Conservation (phyloP, 2,329 filamentous ascomycete genomes). For the Botrytis squamosa region DNA sequence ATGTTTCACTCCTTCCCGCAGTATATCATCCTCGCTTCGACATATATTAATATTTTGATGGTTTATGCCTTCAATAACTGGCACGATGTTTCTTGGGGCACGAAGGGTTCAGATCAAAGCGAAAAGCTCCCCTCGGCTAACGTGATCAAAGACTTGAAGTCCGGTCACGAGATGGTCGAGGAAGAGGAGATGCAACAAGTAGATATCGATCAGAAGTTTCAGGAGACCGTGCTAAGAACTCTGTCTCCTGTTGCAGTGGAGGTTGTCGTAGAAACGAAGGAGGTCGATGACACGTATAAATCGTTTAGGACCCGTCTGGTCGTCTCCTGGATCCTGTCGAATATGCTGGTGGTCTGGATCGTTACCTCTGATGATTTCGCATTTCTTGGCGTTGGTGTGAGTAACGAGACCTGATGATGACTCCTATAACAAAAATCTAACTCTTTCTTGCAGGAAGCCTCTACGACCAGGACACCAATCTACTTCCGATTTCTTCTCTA, state of each 20-base stretch:
- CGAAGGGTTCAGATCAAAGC: slow-evolving; percentile 95
- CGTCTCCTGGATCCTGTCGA: slow-evolving; percentile 94
- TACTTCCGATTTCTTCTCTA: slow-evolving; percentile 86
- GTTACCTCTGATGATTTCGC: slow-evolving; percentile 88
- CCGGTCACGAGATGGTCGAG: slow-evolving; percentile 87
- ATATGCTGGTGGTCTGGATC: slow-evolving; percentile 77
- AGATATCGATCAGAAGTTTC: slow-evolving; percentile 97
- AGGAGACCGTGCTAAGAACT: slow-evolving; percentile 91
- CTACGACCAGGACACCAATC: neutral
- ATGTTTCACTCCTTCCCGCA: slow-evolving; percentile 99
- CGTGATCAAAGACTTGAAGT: slow-evolving; percentile 66
- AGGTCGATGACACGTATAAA: slow-evolving; percentile 97
- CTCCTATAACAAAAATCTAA: slow-evolving; percentile 57
- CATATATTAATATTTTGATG: slow-evolving; percentile 99
- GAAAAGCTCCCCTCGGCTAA: slow-evolving; percentile 83
- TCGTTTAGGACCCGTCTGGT: slow-evolving; percentile 97
- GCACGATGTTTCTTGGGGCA: slow-evolving; percentile 99
- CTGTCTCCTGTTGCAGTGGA: slow-evolving; percentile 77
- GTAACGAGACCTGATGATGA: slow-evolving; percentile 63
- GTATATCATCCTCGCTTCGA: slow-evolving; percentile 90
- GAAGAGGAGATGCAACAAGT: slow-evolving; percentile 96
- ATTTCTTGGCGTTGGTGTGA: slow-evolving; percentile 80
- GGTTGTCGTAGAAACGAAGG: slow-evolving; percentile 77
- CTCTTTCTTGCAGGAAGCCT: neutral
- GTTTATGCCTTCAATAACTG: slow-evolving; percentile 99